Evolutionary conservation across 2,329 filamentous ascomycete genomes (phyloP).

Genomic region (Penicillium thymicola): DNA sequence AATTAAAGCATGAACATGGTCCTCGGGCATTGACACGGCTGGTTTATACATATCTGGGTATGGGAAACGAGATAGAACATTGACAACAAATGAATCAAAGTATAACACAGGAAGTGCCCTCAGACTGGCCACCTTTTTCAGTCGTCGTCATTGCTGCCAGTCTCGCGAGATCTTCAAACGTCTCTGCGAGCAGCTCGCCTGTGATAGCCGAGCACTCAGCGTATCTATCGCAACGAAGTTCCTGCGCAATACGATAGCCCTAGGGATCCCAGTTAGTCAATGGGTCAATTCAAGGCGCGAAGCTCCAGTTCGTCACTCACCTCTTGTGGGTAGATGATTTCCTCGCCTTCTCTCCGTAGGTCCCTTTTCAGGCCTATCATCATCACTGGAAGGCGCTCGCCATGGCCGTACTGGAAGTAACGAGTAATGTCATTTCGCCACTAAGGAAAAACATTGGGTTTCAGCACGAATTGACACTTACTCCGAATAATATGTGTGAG

Average conservation of each 20-base stretch:
- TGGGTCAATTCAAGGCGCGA: slow-evolving; percentile 9
- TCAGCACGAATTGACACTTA: neutral
- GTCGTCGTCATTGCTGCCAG: slow-evolving; percentile 59
- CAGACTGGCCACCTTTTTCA: slow-evolving; percentile 49
- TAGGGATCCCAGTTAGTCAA: slow-evolving; percentile 26
- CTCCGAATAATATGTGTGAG: neutral
- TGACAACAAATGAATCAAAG: slow-evolving; percentile 30
- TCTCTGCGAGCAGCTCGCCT: slow-evolving; percentile 57
- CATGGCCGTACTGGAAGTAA: slow-evolving; percentile 50
- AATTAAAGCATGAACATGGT: neutral
- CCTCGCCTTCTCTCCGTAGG: slow-evolving; percentile 47
- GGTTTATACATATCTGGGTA: neutral
- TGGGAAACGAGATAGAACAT: neutral
- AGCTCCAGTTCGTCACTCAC: slow-evolving; percentile 30
- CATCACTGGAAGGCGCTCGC: slow-evolving; percentile 54
- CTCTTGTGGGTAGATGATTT: slow-evolving; percentile 44
- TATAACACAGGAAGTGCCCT: slow-evolving; percentile 40
- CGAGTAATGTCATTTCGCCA: slow-evolving; percentile 44
- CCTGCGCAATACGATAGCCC: slow-evolving; percentile 58
- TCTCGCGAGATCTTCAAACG: slow-evolving; percentile 59
- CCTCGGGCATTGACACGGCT: neutral
- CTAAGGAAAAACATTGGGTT: slow-evolving; percentile 16
- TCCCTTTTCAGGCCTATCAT: slow-evolving; percentile 60
- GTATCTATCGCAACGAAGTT: slow-evolving; percentile 60
- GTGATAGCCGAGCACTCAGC: slow-evolving; percentile 62